phyloP scores from a whole-genome alignment of 2,329 filamentous ascomycete species.

The Coniochaeta pulveracea region DNA sequence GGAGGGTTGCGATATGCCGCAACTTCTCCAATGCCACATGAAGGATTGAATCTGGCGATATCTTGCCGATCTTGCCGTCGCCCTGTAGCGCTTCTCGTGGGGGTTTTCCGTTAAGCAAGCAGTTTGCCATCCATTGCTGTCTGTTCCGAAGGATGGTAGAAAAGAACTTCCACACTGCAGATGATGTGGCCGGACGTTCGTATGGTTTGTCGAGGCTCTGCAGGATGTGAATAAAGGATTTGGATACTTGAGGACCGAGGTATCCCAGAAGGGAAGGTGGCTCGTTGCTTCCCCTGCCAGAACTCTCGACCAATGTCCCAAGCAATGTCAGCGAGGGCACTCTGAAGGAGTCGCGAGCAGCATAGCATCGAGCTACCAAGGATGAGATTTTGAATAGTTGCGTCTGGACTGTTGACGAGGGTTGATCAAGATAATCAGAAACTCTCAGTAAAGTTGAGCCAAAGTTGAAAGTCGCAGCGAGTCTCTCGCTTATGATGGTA shows the following conservation, averaged over 20 bases:
- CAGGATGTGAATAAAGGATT: conserved; percentile 71
- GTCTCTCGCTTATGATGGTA: conserved; percentile 47
- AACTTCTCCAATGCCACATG: conserved; percentile 62
- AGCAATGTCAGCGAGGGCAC: conserved; percentile 57
- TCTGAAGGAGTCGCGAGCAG: conserved; percentile 54
- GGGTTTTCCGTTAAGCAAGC: conserved; percentile 77
- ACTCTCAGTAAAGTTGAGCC: conserved; percentile 60
- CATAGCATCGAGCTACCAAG: conserved; percentile 66
- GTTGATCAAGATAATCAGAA: conserved; percentile 50
- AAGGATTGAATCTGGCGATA: conserved; percentile 54
- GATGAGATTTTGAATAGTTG: conserved; percentile 75
- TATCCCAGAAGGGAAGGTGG: conserved; percentile 91
- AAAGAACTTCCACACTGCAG: conserved; percentile 73
- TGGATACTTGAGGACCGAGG: conserved; percentile 70
- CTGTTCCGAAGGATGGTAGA: conserved; percentile 77
- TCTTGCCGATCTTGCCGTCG: conserved; percentile 36
- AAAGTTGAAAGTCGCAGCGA: conserved; percentile 53
- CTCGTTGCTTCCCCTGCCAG: conserved; percentile 55
- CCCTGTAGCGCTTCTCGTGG: conserved; percentile 62
- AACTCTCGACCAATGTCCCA: conserved; percentile 60
- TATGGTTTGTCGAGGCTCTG: conserved; percentile 69
- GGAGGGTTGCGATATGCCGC: conserved; percentile 50
- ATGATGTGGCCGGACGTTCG: conserved; percentile 50
- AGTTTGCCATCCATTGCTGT: conserved; percentile 94
- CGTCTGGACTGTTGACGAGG: conserved; percentile 57